phyloP scores from a whole-genome alignment of 2,329 filamentous ascomycete species.

The Apiospora kogelbergensis region DNA sequence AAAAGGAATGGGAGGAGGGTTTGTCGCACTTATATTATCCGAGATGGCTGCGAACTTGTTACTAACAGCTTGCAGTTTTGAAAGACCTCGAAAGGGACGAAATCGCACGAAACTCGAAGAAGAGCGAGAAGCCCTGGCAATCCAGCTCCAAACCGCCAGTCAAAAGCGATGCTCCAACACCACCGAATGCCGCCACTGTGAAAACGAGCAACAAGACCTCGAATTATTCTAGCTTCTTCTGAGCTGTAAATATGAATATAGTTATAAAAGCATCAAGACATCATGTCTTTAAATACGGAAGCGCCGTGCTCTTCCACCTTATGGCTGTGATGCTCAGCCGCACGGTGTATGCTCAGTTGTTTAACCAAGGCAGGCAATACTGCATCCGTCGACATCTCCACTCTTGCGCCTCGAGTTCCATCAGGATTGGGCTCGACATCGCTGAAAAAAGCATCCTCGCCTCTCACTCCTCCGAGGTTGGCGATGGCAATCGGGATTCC shows the following conservation, averaged over 20 bases:
- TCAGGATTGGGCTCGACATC: slow-evolving; percentile 51
- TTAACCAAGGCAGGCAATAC: slow-evolving; percentile 58
- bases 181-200: slow-evolving; percentile 20
- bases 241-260: slow-evolving; percentile 16
- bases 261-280: slow-evolving; percentile 43
- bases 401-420: slow-evolving; percentile 53
- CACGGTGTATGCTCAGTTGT: slow-evolving; percentile 34
- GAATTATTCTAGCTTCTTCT: slow-evolving; percentile 52
- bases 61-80: slow-evolving; percentile 48
- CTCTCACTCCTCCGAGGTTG: slow-evolving; percentile 82
- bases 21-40: not conserved
- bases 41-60: not conserved
- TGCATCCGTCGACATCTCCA: slow-evolving; percentile 58
- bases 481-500: slow-evolving; percentile 85
- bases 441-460: slow-evolving; percentile 71
- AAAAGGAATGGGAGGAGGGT: slow-evolving; percentile 86
- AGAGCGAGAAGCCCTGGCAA: slow-evolving; percentile 43
- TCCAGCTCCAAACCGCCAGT: slow-evolving; percentile 25
- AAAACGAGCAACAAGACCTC: slow-evolving; percentile 22
- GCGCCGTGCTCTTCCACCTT: slow-evolving; percentile 27
- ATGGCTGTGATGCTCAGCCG: slow-evolving; percentile 20
- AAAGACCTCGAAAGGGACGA: slow-evolving; percentile 67
- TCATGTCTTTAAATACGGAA: slow-evolving; percentile 57
- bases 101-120: slow-evolving; percentile 34
- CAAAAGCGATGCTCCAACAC: not conserved